Evolutionary conservation across 805 yeast genomes (phyloP).

Genomic region (Lachancea waltii): DNA sequence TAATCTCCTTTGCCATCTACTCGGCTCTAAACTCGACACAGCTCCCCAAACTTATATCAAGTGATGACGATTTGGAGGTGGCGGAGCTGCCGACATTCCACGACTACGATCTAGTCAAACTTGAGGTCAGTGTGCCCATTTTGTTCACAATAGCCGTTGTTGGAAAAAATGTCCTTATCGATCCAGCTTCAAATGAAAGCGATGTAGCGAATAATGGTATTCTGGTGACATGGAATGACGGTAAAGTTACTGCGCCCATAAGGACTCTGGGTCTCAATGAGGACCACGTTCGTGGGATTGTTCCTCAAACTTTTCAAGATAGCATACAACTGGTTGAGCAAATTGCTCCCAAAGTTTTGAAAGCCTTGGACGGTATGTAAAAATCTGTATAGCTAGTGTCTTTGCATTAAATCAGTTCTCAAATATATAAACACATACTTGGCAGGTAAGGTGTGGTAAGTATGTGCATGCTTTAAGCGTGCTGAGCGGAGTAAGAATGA

Average conservation of each 20-base stretch:
- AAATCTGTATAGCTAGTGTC: neutral
- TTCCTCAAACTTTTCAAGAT: constrained; percentile 40
- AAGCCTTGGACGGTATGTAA: constrained; percentile 41
- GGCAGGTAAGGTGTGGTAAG: too few species aligned
- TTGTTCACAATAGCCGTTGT: constrained; percentile 70
- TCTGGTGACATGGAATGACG: constrained; percentile 62
- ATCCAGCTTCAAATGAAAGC: constrained; percentile 86
- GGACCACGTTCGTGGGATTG: constrained; percentile 47
- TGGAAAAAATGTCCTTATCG: constrained; percentile 60
- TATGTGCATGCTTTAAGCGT: too few species aligned
- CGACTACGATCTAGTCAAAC: constrained; percentile 69
- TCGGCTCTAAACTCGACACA: constrained; percentile 74
- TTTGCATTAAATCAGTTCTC: too few species aligned
- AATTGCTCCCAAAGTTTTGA: constrained; percentile 56
- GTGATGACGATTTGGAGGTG: constrained; percentile 56
- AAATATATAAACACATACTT: too few species aligned
- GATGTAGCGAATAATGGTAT: constrained; percentile 82
- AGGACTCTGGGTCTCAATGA: constrained; percentile 57
- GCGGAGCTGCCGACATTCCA: constrained; percentile 89
- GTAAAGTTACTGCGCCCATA: constrained; percentile 66
- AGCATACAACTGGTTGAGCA: constrained; percentile 53
- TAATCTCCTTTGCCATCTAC: constrained; percentile 73
- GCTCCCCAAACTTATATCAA: constrained; percentile 66
- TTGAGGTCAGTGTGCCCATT: constrained; percentile 56
- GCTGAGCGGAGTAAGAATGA: constrained; percentile 67